A percentile compares a stretch with the other conserved stretches of the same genome.
phyloP scores from a whole-genome alignment of 352 stramenopile genomes.

The Phytophthora gonapodyides region DNA sequence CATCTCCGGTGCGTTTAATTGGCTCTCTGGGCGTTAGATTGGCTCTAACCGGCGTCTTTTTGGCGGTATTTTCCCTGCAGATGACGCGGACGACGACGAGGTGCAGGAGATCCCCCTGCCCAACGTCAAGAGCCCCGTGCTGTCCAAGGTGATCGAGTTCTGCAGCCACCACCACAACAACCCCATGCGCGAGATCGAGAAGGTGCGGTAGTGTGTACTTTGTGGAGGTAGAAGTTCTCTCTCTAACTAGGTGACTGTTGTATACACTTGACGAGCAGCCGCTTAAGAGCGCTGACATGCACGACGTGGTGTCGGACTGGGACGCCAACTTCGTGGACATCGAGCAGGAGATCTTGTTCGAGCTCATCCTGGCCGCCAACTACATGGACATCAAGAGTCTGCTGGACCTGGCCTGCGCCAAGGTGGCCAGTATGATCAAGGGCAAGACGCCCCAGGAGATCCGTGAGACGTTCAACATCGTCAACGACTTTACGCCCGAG shows the following conservation, averaged over 20 bases:
- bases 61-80: constrained; percentile 27
- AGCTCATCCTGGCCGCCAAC: constrained; percentile 99
- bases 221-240: no score
- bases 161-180: constrained; percentile 96
- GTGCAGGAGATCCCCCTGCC: constrained; percentile 97
- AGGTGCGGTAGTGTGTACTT: constrained; percentile 54
- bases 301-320: constrained; percentile 99
- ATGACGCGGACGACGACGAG: constrained; percentile 95
- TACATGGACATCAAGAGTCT: constrained; percentile 99
- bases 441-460: constrained; percentile 99
- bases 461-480: constrained; percentile 99
- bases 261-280: constrained; percentile 59
- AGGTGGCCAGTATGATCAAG: constrained; percentile 95
- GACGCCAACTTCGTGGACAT: constrained; percentile 99
- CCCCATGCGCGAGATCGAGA: constrained; percentile 99
- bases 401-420: constrained; percentile 91
- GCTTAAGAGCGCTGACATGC: constrained; percentile 98
- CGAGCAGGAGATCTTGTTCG: constrained; percentile 99
- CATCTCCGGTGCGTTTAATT: constrained; percentile 84
- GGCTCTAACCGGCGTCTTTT: neutral
- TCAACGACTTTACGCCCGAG: constrained; percentile 99
- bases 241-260: neutral
- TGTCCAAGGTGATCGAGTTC: constrained; percentile 98
- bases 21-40: no score
- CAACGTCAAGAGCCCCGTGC: constrained; percentile 97